These are phyloP conservation scores for Elaeagnus macrophylla DNA, from an alignment of 306 rosid species.

Conservation along the genomic window DNA sequence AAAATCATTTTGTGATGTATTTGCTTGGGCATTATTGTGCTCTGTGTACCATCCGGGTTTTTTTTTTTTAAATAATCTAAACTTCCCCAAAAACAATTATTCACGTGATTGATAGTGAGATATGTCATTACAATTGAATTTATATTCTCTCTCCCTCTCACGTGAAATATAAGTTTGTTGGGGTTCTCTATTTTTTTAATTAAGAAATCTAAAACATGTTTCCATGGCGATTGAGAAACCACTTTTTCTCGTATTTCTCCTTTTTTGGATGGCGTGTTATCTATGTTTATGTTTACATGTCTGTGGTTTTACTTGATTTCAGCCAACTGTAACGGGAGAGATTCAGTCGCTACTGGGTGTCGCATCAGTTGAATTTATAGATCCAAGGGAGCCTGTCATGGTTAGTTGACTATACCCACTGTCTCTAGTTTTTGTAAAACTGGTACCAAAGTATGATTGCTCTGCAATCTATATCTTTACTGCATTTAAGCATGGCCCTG, in stretches of 20 bases:
- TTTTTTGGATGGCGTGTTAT: not conserved
- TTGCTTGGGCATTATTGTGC: too few species aligned
- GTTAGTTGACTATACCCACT: conserved; percentile 36
- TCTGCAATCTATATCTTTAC: not conserved
- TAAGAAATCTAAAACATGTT: too few species aligned
- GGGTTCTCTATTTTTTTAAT: too few species aligned
- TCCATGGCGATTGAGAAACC: not conserved
- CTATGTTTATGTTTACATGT: not conserved
- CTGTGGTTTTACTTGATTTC: conserved; percentile 13
- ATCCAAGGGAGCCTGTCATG: conserved; percentile 88
- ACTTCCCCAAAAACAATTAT: too few species aligned
- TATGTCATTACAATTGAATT: too few species aligned
- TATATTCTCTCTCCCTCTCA: too few species aligned
- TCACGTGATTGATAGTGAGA: too few species aligned
- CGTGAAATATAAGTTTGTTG: too few species aligned
- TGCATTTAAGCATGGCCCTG: not conserved
- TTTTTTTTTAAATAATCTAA: too few species aligned
- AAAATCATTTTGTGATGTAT: too few species aligned
- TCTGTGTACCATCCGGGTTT: too few species aligned
- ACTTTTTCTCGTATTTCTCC: not conserved
- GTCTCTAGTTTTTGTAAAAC: not conserved
- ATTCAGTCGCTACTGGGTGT: conserved; percentile 88
- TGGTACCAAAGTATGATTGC: not conserved
- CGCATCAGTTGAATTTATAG: conserved; percentile 82
- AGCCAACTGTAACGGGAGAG: conserved; percentile 82